phyloP scores from a whole-genome alignment of 2,329 filamentous ascomycete species.

The Trichoderma atrobrunneum region DNA sequence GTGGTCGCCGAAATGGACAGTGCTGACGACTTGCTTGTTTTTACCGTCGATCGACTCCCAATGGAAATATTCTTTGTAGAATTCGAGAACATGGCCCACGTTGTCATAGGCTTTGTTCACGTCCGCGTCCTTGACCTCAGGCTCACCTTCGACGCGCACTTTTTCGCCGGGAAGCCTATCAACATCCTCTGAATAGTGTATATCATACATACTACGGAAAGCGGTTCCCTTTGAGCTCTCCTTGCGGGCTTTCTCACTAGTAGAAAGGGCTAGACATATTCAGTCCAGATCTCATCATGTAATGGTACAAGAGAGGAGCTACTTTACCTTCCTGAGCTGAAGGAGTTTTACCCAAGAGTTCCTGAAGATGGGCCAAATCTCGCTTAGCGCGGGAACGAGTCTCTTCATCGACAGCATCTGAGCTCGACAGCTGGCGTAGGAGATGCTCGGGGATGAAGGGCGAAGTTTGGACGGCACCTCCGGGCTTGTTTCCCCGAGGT shows the following conservation, averaged over 20 bases:
- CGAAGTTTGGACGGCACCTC: not conserved
- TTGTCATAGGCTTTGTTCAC: constrained; percentile 52
- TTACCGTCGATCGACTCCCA: constrained; percentile 53
- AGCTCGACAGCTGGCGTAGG: not conserved
- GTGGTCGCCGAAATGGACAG: constrained; percentile 48
- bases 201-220: too few species aligned
- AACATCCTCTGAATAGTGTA: too few species aligned
- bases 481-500: too few species aligned
- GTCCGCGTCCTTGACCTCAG: constrained; percentile 38
- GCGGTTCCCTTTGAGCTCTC: too few species aligned
- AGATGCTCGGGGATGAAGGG: not conserved
- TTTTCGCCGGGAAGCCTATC: constrained; percentile 27
- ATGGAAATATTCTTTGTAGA: constrained; percentile 48
- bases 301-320: too few species aligned
- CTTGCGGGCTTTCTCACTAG: not conserved
- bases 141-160: constrained; percentile 42
- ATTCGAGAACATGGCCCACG: constrained; percentile 46
- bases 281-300: not conserved
- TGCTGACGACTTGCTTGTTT: constrained; percentile 47
- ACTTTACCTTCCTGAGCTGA: not conserved
- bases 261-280: not conserved
- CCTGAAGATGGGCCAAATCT: not conserved
- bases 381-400: not conserved
- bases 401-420: not conserved
- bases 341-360: not conserved